Percentiles rank a stretch among this genome's conserved stretches.
phyloP scores from a whole-genome alignment of 2,329 filamentous ascomycete species.

The Aspergillus aculeatinus region DNA sequence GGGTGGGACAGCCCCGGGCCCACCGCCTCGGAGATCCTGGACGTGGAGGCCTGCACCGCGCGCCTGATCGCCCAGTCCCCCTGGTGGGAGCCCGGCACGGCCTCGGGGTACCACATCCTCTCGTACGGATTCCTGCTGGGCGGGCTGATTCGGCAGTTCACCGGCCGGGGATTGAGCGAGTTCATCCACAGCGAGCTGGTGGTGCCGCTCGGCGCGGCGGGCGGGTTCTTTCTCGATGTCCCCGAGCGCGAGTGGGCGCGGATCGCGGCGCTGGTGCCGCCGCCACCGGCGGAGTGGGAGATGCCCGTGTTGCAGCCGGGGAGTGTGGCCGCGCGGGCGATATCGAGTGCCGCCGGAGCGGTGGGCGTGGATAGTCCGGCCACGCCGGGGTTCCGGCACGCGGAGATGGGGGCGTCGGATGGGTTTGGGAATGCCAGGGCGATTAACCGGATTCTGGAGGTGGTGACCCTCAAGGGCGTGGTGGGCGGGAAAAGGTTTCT shows the following conservation, averaged over 20 bases:
- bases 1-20: slow-evolving; percentile 36
- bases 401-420: slow-evolving; percentile 46
- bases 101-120: slow-evolving; percentile 44
- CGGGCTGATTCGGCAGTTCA: slow-evolving; percentile 45
- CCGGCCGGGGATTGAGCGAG: slow-evolving; percentile 43
- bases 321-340: slow-evolving; percentile 32
- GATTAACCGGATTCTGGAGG: slow-evolving; percentile 44
- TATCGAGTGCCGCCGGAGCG: slow-evolving; percentile 25
- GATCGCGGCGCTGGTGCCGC: slow-evolving; percentile 37
- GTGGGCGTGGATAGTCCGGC: slow-evolving; percentile 19
- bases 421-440: slow-evolving; percentile 49
- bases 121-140: slow-evolving; percentile 46
- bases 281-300: slow-evolving; percentile 28
- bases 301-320: slow-evolving; percentile 18
- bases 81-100: slow-evolving; percentile 48
- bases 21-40: slow-evolving; percentile 32
- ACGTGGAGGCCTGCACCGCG: slow-evolving; percentile 30
- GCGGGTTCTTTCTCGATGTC: slow-evolving; percentile 45
- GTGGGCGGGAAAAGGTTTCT: slow-evolving; percentile 40
- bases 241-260: slow-evolving; percentile 45
- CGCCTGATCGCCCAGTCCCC: slow-evolving; percentile 44
- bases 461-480: slow-evolving; percentile 35
- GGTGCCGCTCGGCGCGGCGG: slow-evolving; percentile 44
- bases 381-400: slow-evolving; percentile 37
- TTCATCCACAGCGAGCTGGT: slow-evolving; percentile 48